Base-by-base conservation (phyloP, 2,329 filamentous ascomycete species). In the Lachnellula hyalina region DNA sequence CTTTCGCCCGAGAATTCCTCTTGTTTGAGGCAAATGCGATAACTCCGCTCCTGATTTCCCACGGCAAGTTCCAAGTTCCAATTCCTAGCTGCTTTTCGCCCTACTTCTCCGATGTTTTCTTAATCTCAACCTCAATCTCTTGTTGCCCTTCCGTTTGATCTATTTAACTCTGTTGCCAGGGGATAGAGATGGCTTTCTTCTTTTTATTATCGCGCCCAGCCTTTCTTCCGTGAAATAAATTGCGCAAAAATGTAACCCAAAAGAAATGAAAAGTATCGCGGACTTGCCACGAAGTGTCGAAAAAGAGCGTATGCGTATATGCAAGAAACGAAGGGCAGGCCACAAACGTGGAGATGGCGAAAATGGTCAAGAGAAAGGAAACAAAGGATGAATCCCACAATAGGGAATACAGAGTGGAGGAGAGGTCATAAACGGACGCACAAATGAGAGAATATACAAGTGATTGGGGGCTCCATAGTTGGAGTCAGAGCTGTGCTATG, bases 331-430 rank as follows among this genome's bases (percentile, higher is more conserved):
- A 60, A 60, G 40, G 58, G 45, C 48, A 55, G 45, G 38, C 48
- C 25, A 32, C 35, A 56, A 19, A 52, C 45, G 35, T 54, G 48
- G 52, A 28, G 36, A 38, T 41, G 25, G 46, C 38, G 36, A 49
- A 47, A 36, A 50, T 35, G 49, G 38, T 46, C 51, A 51, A 23
- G 23, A 25, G 93, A 65, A 89, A 93, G 61, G 50, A 38, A 47
- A 36, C 36, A 46, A 32, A 38, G 47, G 21, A 46, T 32, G 34
- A 25, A 49, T 41, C 12, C 28, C 45, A 47, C 45, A 25, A 47
- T 47, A 25, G 8, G 28, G 8, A 2, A 32, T 32, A 25, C 19
- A 23, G 12, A 45, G 23, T 1, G 12, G 42, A 45, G 21, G 28
- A 23, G 23, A 35, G 35, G 25, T 15, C 34, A 11, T 5, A 35